Evolutionary conservation across 2,329 filamentous ascomycete species (phyloP).

Genomic region (Cladophialophora carrionii): DNA sequence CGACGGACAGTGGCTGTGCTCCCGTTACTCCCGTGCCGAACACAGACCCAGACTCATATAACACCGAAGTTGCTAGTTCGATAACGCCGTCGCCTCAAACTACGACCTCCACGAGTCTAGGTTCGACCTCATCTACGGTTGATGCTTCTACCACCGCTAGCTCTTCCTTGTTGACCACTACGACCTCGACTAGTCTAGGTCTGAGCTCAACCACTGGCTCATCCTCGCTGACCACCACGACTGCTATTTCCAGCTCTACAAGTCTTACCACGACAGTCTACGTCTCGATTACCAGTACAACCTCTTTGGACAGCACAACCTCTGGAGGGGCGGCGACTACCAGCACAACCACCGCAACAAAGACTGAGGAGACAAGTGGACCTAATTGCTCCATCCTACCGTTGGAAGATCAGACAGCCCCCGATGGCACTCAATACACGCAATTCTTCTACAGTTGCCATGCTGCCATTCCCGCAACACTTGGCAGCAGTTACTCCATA

Average conservation of each 20-base stretch:
- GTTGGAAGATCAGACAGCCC: constrained; percentile 16
- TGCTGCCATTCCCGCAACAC: constrained; percentile 12
- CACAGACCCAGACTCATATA: constrained; percentile 15
- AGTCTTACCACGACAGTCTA: constrained; percentile 8
- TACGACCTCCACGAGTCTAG: constrained; percentile 1
- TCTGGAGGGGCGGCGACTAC: neutral
- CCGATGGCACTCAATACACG: constrained; percentile 15
- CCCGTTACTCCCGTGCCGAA: constrained; percentile 13
- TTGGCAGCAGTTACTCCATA: constrained; percentile 6
- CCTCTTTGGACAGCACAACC: constrained; percentile 5
- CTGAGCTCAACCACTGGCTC: neutral
- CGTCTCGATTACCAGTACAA: constrained; percentile 4
- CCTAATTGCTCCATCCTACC: constrained; percentile 19
- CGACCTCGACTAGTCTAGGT: neutral
- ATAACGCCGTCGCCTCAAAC: constrained; percentile 17
- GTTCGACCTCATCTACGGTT: constrained; percentile 1
- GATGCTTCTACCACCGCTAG: constrained; percentile 4
- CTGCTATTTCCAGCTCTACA: constrained; percentile 1
- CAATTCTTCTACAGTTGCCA: constrained; percentile 19
- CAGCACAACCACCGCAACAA: constrained; percentile 9
- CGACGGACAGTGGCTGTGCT: constrained; percentile 16
- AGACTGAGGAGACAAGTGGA: constrained; percentile 16
- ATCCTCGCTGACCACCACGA: neutral
- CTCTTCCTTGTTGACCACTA: neutral
- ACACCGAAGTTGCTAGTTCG: constrained; percentile 11